Conservation (phyloP, 2,329 filamentous ascomycete genomes). For the Bipolaris cookei region DNA sequence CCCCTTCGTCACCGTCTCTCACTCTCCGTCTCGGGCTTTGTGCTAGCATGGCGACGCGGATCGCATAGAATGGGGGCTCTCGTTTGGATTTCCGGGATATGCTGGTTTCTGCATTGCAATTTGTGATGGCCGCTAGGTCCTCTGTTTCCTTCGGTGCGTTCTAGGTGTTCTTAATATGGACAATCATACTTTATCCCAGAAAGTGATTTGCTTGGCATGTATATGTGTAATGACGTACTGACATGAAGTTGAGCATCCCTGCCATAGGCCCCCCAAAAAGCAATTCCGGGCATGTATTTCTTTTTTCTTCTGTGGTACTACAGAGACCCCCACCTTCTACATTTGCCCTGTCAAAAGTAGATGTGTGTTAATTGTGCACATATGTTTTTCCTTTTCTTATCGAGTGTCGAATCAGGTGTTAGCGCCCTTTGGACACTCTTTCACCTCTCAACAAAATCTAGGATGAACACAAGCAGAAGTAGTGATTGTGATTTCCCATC, state of each 20-base stretch:
- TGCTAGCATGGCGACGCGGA: conserved; percentile 37
- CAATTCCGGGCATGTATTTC: neutral
- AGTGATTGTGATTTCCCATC: too few relatives aligned
- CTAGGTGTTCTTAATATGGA: conserved; percentile 37
- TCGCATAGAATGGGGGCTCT: conserved; percentile 36
- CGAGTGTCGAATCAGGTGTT: neutral
- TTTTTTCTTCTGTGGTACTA: neutral
- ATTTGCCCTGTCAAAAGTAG: neutral
- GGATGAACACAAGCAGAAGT: too few relatives aligned
- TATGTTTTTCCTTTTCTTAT: neutral
- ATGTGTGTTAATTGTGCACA: neutral
- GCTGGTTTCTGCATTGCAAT: conserved; percentile 32
- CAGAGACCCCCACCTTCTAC: neutral
- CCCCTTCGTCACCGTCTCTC: conserved; percentile 27
- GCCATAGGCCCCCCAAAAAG: neutral
- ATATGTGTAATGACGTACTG: conserved; percentile 1
- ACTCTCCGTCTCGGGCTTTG: conserved; percentile 22
- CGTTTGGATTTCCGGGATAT: conserved; percentile 40
- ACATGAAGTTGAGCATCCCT: neutral
- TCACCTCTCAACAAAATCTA: too few relatives aligned
- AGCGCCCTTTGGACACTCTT: neutral
- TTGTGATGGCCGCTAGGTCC: conserved; percentile 39
- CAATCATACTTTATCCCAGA: conserved; percentile 29
- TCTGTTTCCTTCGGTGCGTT: conserved; percentile 26
- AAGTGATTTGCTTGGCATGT: conserved; percentile 1